Evolutionary conservation across 768 basidiomycete genomes (phyloP).

Genomic region (Termitomyces titanicus): DNA sequence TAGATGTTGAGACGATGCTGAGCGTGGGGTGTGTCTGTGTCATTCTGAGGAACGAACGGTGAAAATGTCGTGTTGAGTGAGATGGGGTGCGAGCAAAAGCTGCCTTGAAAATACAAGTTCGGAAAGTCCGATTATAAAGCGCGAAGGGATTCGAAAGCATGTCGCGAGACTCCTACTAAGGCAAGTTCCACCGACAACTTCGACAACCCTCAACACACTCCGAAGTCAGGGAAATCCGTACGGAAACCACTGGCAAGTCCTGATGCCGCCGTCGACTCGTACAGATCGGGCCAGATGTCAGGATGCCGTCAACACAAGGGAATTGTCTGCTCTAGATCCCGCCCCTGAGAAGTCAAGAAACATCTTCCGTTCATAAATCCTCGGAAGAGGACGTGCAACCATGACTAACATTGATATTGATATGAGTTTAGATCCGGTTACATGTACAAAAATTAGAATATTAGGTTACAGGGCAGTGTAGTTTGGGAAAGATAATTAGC

Average conservation of each 20-base stretch:
- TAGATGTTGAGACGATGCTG: constrained; percentile 34
- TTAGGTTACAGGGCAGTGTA: constrained; percentile 5
- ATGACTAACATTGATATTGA: too few relatives aligned
- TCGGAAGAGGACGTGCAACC: not conserved
- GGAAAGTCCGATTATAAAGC: constrained; percentile 16
- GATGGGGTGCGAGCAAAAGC: not conserved
- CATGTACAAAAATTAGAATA: not conserved
- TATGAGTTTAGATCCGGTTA: not conserved
- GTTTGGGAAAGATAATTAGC: constrained; percentile 1
- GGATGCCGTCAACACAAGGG: not conserved
- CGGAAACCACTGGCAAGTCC: not conserved
- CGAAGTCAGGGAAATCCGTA: constrained; percentile 1
- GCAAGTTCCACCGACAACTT: not conserved
- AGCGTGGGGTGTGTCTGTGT: constrained; percentile 36
- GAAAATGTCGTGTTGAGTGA: constrained; percentile 7
- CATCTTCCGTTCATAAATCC: not conserved
- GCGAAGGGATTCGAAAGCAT: constrained; percentile 11
- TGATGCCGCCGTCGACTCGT: not conserved
- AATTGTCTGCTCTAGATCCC: not conserved
- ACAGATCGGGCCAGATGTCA: not conserved
- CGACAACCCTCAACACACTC: constrained; percentile 3
- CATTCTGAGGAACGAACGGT: constrained; percentile 23
- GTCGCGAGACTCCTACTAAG: not conserved
- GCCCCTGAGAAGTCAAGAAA: not conserved
- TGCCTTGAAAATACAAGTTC: constrained; percentile 3